Base-by-base conservation (phyloP, 495 filamentous ascomycete species). In the Hypoxylon fragiforme region DNA sequence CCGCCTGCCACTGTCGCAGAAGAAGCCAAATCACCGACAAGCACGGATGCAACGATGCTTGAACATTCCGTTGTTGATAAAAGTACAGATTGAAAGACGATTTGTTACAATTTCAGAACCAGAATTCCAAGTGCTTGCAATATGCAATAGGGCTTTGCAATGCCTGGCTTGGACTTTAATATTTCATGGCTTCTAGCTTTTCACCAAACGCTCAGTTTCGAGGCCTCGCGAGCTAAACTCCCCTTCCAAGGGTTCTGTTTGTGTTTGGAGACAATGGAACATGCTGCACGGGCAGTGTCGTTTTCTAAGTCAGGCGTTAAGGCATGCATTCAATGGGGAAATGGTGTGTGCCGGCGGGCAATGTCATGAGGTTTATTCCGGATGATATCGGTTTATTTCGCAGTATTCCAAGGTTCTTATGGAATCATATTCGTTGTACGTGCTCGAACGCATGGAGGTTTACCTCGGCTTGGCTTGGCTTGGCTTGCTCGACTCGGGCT, bases 21-120 rank as follows among this genome's bases (percentile, higher is more conserved):
- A 3, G 75, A 77, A 15, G 66, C 69, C 3, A 79, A 75, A 38
- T 69, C 71, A n/a, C 68, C 71, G 3, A 65, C 63, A 5, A 60
- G 45, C 16, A 65, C 65, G 11, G 66, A 67, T 21, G 54, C 57
- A 1, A 45, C 57, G 19, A 60, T 57, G 45, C 24, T 65, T 3
- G 71, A 72, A 14, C 67, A 70, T 7, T 65, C 71, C 4, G 52
- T 51, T 3, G 32, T 44, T 16, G 71, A 76, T 18, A 76, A 69
- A 50, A 51, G 41, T 11, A 47, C 31, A 3, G 70, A 71, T 15
- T 46, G 16, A 48, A 44, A 12, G 5, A 6, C n/a, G 5, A 7
- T 30, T 9, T 19, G 5, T 9, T 24, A 9, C n/a, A 38, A 48
- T n/a, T 16, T 13, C n/a, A n/a, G n/a, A n/a, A 45, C 31, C 3